Percentiles rank a stretch among this genome's conserved stretches.
Evolutionary conservation across 2,329 filamentous ascomycete species (phyloP).

Genomic region (Pezicula neosporulosa): DNA sequence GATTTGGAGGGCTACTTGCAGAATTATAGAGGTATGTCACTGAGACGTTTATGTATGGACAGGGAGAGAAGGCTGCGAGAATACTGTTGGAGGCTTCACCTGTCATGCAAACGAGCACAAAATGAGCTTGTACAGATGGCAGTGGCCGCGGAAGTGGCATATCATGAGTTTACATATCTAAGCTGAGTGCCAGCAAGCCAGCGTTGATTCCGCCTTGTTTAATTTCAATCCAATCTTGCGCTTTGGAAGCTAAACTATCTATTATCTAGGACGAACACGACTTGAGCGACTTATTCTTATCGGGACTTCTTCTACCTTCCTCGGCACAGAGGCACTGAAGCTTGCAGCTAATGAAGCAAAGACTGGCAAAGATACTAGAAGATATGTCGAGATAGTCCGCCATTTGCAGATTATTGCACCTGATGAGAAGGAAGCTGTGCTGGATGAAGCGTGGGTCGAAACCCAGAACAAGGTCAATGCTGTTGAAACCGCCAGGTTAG

Average conservation of each 20-base stretch:
- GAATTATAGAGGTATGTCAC: slow-evolving; percentile 71
- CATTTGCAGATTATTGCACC: slow-evolving; percentile 62
- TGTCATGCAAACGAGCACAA: no score
- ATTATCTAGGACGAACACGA: slow-evolving; percentile 70
- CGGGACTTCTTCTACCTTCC: slow-evolving; percentile 70
- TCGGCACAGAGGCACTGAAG: slow-evolving; percentile 78
- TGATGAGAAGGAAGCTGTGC: slow-evolving; percentile 60
- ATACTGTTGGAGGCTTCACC: no score
- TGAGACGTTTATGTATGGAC: no score
- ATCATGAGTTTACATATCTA: no score
- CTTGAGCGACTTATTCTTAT: slow-evolving; percentile 81
- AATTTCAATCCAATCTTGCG: neutral
- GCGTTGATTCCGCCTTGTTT: neutral
- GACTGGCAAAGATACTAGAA: slow-evolving; percentile 65
- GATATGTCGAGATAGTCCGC: slow-evolving; percentile 68
- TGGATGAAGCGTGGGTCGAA: slow-evolving; percentile 75
- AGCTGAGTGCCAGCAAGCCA: neutral
- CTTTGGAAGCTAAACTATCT: slow-evolving; percentile 1
- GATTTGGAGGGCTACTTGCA: slow-evolving; percentile 88
- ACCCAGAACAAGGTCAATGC: slow-evolving; percentile 53
- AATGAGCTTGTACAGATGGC: no score
- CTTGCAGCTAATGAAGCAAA: slow-evolving; percentile 75
- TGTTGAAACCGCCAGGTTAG: slow-evolving; percentile 71
- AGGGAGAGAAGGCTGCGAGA: no score
- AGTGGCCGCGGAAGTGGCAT: no score